phyloP scores from a whole-genome alignment of 768 basidiomycete genomes.

The Suillus weaverae region DNA sequence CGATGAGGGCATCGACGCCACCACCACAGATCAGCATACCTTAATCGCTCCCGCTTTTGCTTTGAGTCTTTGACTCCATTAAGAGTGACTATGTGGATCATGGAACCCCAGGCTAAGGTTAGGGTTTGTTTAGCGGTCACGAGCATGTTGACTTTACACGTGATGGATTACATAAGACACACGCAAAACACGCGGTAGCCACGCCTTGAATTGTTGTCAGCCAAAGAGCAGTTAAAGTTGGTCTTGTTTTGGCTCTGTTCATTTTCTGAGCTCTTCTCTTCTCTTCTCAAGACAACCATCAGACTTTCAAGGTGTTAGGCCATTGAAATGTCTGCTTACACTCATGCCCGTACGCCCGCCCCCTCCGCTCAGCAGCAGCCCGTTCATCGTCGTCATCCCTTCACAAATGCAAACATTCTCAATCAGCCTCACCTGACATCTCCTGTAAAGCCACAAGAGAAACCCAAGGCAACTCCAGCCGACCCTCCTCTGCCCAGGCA shows the following conservation, averaged over 20 bases:
- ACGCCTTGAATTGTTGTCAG: slow-evolving; percentile 17
- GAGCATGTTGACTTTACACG: slow-evolving; percentile 27
- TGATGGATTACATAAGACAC: slow-evolving; percentile 32
- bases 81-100: background rate
- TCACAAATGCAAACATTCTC: slow-evolving; percentile 42
- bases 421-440: slow-evolving; percentile 32
- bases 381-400: slow-evolving; percentile 40
- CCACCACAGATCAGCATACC: background rate
- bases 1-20: background rate
- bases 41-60: background rate
- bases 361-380: slow-evolving; percentile 30
- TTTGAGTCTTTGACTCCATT: too few relatives aligned
- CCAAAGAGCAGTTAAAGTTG: slow-evolving; percentile 3
- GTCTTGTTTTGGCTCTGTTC: slow-evolving; percentile 5
- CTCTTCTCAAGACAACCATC: slow-evolving; percentile 3
- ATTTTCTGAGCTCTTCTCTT: slow-evolving; percentile 2
- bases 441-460: slow-evolving; percentile 38
- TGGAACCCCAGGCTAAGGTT: slow-evolving; percentile 9
- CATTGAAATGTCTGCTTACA: slow-evolving; percentile 38
- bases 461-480: slow-evolving; percentile 38
- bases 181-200: slow-evolving; percentile 21
- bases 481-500: slow-evolving; percentile 78
- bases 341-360: slow-evolving; percentile 38
- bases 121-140: background rate
- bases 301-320: slow-evolving; percentile 50